phyloP scores from a whole-genome alignment of 2,329 filamentous ascomycete genomes.

The Pyrenochaeta sp. region DNA sequence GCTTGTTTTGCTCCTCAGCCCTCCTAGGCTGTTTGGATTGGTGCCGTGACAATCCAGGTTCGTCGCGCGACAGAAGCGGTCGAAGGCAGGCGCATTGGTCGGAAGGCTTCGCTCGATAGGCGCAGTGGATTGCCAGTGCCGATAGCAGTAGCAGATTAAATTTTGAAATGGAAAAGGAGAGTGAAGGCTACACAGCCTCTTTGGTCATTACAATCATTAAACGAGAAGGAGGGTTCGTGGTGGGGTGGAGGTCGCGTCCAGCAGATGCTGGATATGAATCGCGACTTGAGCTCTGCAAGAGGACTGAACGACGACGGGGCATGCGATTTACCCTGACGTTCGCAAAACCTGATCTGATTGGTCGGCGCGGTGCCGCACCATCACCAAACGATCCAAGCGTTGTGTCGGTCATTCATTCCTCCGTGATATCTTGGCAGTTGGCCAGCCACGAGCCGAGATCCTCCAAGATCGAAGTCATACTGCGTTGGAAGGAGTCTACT shows the following conservation, averaged over 20 bases:
- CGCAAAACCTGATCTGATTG: slow-evolving; percentile 14
- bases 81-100: slow-evolving; percentile 36
- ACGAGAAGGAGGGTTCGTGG: slow-evolving; percentile 31
- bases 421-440: background rate
- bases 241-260: slow-evolving; percentile 40
- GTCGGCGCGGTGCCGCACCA: background rate
- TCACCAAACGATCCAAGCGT: background rate
- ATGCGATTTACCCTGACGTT: slow-evolving; percentile 11
- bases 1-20: slow-evolving; percentile 23
- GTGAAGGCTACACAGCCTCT: slow-evolving; percentile 27
- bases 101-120: slow-evolving; percentile 27
- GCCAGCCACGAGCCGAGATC: background rate
- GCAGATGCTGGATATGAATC: slow-evolving; percentile 36
- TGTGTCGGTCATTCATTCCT: background rate
- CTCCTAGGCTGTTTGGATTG: slow-evolving; percentile 12
- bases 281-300: slow-evolving; percentile 38
- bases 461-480: too few species aligned
- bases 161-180: slow-evolving; percentile 34
- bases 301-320: slow-evolving; percentile 18
- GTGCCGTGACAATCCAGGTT: slow-evolving; percentile 19
- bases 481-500: too few species aligned
- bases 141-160: slow-evolving; percentile 13
- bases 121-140: slow-evolving; percentile 18
- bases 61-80: slow-evolving; percentile 20
- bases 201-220: slow-evolving; percentile 44